Percentiles rank a stretch among this genome's conserved stretches.
Conservation (phyloP, 768 basidiomycete genomes). For the Gelatoporia subvermispora region DNA sequence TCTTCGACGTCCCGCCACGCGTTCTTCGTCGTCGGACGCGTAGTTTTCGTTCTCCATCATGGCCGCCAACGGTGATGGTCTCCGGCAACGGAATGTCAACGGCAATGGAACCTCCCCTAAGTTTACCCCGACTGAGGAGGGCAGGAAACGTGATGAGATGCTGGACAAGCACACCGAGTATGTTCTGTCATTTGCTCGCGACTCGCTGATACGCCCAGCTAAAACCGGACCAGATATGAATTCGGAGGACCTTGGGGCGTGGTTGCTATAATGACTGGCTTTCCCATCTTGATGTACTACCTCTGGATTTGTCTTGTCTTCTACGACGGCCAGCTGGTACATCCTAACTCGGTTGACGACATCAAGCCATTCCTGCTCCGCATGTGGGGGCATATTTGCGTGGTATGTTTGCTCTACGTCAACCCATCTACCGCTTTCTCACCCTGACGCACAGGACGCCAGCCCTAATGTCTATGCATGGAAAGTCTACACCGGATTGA, state of each 20-base stretch:
- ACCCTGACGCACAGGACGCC: conserved; percentile 62
- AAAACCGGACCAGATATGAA: conserved; percentile 61
- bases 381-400: conserved; percentile 83
- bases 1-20: too few relatives aligned
- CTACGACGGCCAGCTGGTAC: conserved; percentile 80
- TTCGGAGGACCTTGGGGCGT: conserved; percentile 96
- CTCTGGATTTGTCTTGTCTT: conserved; percentile 97
- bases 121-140: conserved; percentile 52
- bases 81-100: conserved; percentile 13
- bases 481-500: conserved; percentile 86
- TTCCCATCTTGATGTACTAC: conserved; percentile 97
- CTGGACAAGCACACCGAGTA: conserved; percentile 46
- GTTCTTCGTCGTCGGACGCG: too few relatives aligned
- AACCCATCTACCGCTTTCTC: background rate
- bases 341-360: conserved; percentile 64
- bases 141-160: conserved; percentile 65
- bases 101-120: conserved; percentile 4
- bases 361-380: conserved; percentile 69
- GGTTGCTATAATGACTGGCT: conserved; percentile 87
- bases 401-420: conserved; percentile 41
- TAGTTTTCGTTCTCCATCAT: conserved; percentile 2
- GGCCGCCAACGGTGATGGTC: conserved; percentile 8
- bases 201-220: background rate
- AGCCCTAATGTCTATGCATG: conserved; percentile 85
- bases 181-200: conserved; percentile 8